Conservation (phyloP, 345 rosid genomes). For the Noccaea caerulescens region DNA sequence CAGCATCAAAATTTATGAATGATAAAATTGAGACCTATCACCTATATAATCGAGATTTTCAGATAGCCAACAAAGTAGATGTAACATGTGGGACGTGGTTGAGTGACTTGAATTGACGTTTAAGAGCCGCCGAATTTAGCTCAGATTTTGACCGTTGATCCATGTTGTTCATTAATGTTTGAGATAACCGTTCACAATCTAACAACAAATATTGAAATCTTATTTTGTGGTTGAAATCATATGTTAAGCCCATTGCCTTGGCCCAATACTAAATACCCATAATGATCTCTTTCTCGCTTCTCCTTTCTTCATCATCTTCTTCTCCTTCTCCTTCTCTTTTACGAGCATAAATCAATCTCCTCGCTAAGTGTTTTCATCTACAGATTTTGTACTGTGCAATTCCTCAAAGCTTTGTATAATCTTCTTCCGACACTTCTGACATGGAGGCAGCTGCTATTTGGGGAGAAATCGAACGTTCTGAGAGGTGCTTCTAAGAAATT, state of each 20-base stretch:
- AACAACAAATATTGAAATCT: not conserved
- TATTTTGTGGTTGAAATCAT: not conserved
- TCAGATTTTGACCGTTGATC: not conserved
- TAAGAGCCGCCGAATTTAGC: constrained; percentile 30
- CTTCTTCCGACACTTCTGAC: not conserved
- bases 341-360: constrained; percentile 9
- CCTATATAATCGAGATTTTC: not conserved
- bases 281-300: not conserved
- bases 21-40: not conserved
- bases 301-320: not conserved
- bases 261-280: constrained; percentile 21
- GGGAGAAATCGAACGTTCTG: constrained; percentile 47
- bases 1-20: not conserved
- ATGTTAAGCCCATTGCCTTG: not conserved
- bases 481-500: constrained; percentile 35
- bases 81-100: constrained; percentile 10
- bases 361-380: not conserved
- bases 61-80: constrained; percentile 33
- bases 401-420: constrained; percentile 1
- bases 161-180: constrained; percentile 5
- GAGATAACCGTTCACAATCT: not conserved
- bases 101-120: constrained; percentile 3
- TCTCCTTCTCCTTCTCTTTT: not conserved
- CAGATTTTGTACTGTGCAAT: not conserved
- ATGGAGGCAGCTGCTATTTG: constrained; percentile 37